Base-by-base conservation (phyloP, 176 grass and related monocot species). In the Alloteropsis semialata region DNA sequence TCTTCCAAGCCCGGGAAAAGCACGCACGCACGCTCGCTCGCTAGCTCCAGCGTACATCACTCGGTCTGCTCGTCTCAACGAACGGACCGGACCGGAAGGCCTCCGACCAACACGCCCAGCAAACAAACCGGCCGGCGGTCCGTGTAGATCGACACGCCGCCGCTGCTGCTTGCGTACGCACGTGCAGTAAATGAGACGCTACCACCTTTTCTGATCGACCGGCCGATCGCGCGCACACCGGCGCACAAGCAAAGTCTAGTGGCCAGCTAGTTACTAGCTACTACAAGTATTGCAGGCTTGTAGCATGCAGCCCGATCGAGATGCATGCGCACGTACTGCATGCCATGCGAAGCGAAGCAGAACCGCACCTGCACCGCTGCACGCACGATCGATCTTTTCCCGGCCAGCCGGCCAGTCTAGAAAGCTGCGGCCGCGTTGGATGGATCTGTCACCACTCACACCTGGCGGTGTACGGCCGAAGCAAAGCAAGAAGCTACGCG, bases 111-210 rank as follows among this genome's bases (percentile, higher is more conserved):
- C 13, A n/a, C 44, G 27, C 17, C 58, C 11, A 64, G 50, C 59
- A 32, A 65, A 65, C 41, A 78, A 62, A 46, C 16, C 75, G 39
- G 56, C 6, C 69, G 25, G 69, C 24, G 39, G 42, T 1, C 5
- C 22, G 21, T 38, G n/a, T n/a, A n/a, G n/a, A n/a, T n/a, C n/a
- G n/a, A n/a, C n/a, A n/a, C n/a, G n/a, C n/a, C n/a, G n/a, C n/a
- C n/a, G n/a, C 3, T 12, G 4, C 30, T 19, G 22, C n/a, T 58
- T 27, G 55, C 55, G 10, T 57, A 25, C 37, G 27, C 43, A 65
- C 76, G 76, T 79, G 76, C 59, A 65, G 59, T 79, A 37, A 37
- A 79, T 65, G 76, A 64, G 76, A 36, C 29, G 76, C 58, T 46
- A 32, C 74, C 55, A 57, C 55, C 19, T 3, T 14, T 12, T 25